These are phyloP conservation scores for Zhuliangozyma parablackwelliae DNA, from an alignment of 1,139 yeast species.

Conservation along the genomic window DNA sequence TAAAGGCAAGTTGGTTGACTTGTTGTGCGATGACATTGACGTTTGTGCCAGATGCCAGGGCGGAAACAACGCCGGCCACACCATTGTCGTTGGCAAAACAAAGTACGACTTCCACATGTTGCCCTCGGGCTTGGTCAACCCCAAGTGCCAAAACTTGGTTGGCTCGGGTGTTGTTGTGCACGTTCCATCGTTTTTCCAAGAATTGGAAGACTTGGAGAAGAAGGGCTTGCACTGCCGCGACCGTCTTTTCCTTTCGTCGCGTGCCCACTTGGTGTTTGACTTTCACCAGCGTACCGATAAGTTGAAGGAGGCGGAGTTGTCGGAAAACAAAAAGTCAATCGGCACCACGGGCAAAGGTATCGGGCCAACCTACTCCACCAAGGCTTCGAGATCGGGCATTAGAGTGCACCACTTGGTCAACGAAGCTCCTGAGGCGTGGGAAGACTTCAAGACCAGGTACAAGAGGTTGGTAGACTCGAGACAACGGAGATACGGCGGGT, in stretches of 20 bases:
- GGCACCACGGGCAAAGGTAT: conserved; percentile 99
- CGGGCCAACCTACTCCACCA: conserved; percentile 97
- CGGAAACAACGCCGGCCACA: conserved; percentile 99
- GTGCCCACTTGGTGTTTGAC: conserved; percentile 95
- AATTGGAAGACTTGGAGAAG: conserved; percentile 71
- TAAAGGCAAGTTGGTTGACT: conserved; percentile 93
- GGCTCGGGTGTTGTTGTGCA: conserved; percentile 98
- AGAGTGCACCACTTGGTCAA: conserved; percentile 94
- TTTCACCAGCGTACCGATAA: conserved; percentile 97
- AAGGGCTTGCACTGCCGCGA: conserved; percentile 79
- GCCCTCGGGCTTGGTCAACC: conserved; percentile 94
- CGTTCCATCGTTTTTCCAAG: conserved; percentile 87
- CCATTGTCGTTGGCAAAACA: conserved; percentile 82
- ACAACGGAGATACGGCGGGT: conserved; percentile 86
- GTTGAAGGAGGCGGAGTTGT: conserved; percentile 87
- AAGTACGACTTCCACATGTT: conserved; percentile 98
- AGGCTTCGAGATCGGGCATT: conserved; percentile 94
- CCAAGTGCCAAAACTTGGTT: conserved; percentile 79
- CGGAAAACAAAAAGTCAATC: conserved; percentile 80
- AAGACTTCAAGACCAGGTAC: conserved; percentile 76
- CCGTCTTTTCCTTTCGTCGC: conserved; percentile 80
- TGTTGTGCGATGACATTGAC: conserved; percentile 88
- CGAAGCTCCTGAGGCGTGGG: conserved; percentile 90
- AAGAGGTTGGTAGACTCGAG: conserved; percentile 75
- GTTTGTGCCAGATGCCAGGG: conserved; percentile 99